Evolutionary conservation across 2,329 filamentous ascomycete genomes (phyloP).

Genomic region (Colletotrichum lini): DNA sequence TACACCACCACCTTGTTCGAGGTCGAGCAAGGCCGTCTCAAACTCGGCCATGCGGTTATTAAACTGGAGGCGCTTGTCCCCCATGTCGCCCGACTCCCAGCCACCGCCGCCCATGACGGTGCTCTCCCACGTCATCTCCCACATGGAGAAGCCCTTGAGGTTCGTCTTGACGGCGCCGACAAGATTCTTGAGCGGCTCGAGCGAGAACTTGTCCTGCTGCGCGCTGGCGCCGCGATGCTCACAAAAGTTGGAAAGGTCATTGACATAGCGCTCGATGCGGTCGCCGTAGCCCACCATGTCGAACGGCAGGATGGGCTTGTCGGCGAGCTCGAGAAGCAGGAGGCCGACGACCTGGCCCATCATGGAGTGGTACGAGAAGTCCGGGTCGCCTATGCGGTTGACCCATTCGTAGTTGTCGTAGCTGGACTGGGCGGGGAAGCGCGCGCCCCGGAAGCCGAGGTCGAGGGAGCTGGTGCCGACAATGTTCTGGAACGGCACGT

Average conservation of each 20-base stretch:
- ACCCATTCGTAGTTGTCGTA: slow-evolving; percentile 95
- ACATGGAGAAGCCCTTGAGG: slow-evolving; percentile 78
- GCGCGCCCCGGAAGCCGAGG: slow-evolving; percentile 79
- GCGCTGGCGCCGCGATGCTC: slow-evolving; percentile 64
- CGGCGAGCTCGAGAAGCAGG: slow-evolving; percentile 87
- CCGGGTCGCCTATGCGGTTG: slow-evolving; percentile 82
- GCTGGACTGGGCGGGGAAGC: slow-evolving; percentile 83
- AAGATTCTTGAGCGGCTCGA: slow-evolving; percentile 75
- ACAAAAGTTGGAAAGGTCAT: slow-evolving; percentile 63
- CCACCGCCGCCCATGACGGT: slow-evolving; percentile 79
- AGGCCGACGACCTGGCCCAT: slow-evolving; percentile 86
- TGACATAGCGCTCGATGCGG: slow-evolving; percentile 74
- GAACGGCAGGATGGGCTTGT: slow-evolving; percentile 86
- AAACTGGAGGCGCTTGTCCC: slow-evolving; percentile 78
- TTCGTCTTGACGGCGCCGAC: slow-evolving; percentile 71
- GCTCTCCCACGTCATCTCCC: slow-evolving; percentile 84
- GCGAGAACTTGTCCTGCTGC: slow-evolving; percentile 62
- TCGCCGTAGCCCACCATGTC: slow-evolving; percentile 82
- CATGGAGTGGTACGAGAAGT: slow-evolving; percentile 83
- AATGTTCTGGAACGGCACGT: slow-evolving; percentile 91
- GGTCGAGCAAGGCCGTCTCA: slow-evolving; percentile 86
- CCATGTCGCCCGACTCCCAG: slow-evolving; percentile 80
- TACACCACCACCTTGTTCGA: slow-evolving; percentile 80
- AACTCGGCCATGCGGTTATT: slow-evolving; percentile 86
- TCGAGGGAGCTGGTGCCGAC: slow-evolving; percentile 91